These are phyloP conservation scores for Truncatella angustata DNA, from an alignment of 2,329 filamentous ascomycete genomes.

Conservation along the genomic window DNA sequence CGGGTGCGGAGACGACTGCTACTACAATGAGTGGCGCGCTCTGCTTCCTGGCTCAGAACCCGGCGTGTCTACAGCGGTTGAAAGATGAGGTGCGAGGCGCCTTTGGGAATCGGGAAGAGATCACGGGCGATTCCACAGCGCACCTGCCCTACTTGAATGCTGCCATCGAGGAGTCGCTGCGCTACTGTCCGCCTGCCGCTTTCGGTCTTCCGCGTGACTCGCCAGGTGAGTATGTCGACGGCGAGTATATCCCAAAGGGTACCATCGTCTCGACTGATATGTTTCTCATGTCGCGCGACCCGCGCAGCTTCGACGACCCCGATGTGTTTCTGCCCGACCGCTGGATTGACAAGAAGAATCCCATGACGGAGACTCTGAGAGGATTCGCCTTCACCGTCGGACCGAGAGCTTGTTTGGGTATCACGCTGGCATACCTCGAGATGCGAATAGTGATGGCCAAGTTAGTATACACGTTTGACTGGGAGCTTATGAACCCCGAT, in stretches of 20 bases:
- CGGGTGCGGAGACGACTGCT: conserved; percentile 12
- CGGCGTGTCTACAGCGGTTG: conserved; percentile 7
- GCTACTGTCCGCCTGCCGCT: background rate
- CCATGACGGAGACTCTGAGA: background rate
- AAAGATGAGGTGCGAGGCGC: background rate
- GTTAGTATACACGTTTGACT: background rate
- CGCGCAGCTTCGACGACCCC: background rate
- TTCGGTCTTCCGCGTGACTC: background rate
- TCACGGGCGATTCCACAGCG: background rate
- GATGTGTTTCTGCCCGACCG: background rate
- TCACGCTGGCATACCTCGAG: background rate
- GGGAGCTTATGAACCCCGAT: background rate
- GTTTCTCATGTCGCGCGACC: background rate
- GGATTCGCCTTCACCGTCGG: background rate
- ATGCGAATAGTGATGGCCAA: background rate
- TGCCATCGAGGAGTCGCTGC: background rate
- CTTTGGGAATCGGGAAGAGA: background rate
- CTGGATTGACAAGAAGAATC: background rate
- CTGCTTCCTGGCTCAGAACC: background rate
- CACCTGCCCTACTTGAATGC: background rate
- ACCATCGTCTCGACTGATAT: background rate
- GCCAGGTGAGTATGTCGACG: background rate
- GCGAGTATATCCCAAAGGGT: background rate
- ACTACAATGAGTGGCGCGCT: background rate
- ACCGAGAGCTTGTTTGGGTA: background rate